Evolutionary conservation across 208 protist species (phyloP), one percentile per base, ranked within the genome.

Genomic region (Leishmania martiniquensis): DNA sequence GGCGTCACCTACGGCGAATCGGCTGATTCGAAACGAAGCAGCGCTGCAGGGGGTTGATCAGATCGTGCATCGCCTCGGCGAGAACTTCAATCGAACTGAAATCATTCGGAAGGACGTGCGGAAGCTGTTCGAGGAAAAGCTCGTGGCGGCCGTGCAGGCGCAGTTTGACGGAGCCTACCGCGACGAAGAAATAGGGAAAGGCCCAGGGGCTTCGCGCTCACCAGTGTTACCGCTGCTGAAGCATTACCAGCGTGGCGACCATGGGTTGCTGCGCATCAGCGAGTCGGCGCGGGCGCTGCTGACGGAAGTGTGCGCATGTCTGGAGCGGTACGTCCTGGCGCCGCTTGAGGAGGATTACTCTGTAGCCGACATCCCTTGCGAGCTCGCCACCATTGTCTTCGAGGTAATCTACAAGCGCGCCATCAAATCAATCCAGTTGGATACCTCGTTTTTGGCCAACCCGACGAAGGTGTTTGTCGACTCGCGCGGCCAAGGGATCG

Each of bases 21-120:
- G 78, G 20, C 78, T 97, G 25, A 85, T 97, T 52, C 81, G 82
- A 29, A 88, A 97, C 69, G 85, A 88, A n/a, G 71, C 72, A 3
- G 93, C 89, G 54, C 80, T 97, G 45, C 54, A 83, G 25, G 87
- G 85, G 2, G 74, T 97, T 65, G 89, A 90, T 37, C 72, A 79
- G 62, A 85, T 97, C n/a, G 76, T 97, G 12, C 86, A 86, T 54
- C 87, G 90, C 44, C 88, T 97, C 34, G 89, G 89, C 55, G 89
- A 97, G 76, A 93, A 94, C 76, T 96, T 97, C 76, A 92, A 95
- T 39, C 85, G 89, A 44, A 87, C 85, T 13, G 88, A 89, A n/a
- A 82, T 91, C 9, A 54, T 96, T 32, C 77, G 84, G 45, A 60
- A 88, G 37, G 93, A 94, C 72, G 85, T 95, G 22, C 82, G 85